A percentile compares a stretch with the other conserved stretches of the same genome.
Conservation (phyloP, 768 basidiomycete genomes). For the Sutorius australiensis region DNA sequence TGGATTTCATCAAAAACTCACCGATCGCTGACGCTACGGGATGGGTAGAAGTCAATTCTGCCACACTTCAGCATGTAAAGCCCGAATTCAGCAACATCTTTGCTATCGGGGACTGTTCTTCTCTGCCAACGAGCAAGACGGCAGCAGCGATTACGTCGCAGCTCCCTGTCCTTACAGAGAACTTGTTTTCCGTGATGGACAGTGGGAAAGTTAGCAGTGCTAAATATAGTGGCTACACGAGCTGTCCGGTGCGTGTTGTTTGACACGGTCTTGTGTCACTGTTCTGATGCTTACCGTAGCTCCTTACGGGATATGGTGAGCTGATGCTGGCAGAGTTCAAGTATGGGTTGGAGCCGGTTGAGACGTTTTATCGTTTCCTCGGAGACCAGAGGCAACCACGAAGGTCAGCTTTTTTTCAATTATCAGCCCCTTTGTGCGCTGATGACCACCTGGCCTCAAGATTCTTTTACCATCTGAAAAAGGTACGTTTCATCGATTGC, state of each 20-base stretch:
- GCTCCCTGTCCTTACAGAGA: constrained; percentile 87
- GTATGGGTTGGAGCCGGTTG: constrained; percentile 85
- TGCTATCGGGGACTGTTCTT: constrained; percentile 88
- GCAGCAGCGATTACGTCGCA: constrained; percentile 91
- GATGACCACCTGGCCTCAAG: constrained; percentile 33
- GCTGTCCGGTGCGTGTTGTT: constrained; percentile 67
- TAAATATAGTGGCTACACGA: constrained; percentile 84
- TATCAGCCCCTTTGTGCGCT: neutral
- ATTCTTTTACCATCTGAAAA: constrained; percentile 86
- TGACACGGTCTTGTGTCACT: neutral
- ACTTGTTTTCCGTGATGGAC: constrained; percentile 72
- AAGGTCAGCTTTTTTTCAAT: constrained; percentile 40
- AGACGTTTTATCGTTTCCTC: constrained; percentile 68
- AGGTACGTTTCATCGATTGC: constrained; percentile 37
- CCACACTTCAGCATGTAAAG: constrained; percentile 80
- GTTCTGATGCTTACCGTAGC: constrained; percentile 36
- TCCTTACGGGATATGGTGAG: constrained; percentile 78
- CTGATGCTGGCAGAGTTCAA: constrained; percentile 91
- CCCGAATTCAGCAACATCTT: constrained; percentile 80
- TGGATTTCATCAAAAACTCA: constrained; percentile 73
- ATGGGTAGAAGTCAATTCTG: constrained; percentile 85
- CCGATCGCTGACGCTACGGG: constrained; percentile 78
- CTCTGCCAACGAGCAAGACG: constrained; percentile 93
- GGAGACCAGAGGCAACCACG: constrained; percentile 75
- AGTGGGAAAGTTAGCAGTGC: constrained; percentile 68